These are phyloP conservation scores for Polysphondylium violaceum DNA, from an alignment of 78 protist genomes.

Conservation along the genomic window DNA sequence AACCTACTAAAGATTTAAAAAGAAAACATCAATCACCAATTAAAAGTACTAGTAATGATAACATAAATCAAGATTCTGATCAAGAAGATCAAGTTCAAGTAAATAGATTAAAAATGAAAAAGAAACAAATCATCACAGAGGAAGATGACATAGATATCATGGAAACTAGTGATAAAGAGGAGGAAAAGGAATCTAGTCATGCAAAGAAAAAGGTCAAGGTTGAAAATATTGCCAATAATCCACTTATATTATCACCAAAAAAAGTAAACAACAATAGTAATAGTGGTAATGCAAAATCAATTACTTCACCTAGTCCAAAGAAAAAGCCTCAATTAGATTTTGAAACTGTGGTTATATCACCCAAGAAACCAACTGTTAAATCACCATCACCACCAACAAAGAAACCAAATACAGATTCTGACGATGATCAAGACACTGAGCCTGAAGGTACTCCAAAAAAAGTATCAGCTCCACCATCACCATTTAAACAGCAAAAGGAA, in stretches of 20 bases:
- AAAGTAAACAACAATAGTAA: neutral
- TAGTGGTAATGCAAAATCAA: neutral
- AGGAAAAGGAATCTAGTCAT: neutral
- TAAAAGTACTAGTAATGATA: too few species aligned
- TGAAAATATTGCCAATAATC: neutral
- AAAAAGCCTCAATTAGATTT: neutral
- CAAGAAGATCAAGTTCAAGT: too few species aligned
- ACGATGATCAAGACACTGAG: neutral
- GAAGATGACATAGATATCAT: too few species aligned
- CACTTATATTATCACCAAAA: neutral
- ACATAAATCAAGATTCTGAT: too few species aligned
- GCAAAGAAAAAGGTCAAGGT: neutral
- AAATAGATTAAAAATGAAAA: too few species aligned
- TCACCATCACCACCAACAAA: neutral
- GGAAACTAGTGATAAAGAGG: neutral
- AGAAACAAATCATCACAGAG: too few species aligned
- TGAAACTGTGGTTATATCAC: too few species aligned
- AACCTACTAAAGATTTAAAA: too few species aligned
- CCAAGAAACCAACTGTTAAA: neutral
- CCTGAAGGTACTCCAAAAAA: neutral
- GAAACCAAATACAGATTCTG: neutral
- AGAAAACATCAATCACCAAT: too few species aligned
- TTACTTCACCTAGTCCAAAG: neutral
- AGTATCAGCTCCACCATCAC: constrained; percentile 4
- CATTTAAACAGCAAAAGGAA: neutral